Evolutionary conservation across 306 rosid species (phyloP).

Genomic region (Pterocarpus macrocarpus): DNA sequence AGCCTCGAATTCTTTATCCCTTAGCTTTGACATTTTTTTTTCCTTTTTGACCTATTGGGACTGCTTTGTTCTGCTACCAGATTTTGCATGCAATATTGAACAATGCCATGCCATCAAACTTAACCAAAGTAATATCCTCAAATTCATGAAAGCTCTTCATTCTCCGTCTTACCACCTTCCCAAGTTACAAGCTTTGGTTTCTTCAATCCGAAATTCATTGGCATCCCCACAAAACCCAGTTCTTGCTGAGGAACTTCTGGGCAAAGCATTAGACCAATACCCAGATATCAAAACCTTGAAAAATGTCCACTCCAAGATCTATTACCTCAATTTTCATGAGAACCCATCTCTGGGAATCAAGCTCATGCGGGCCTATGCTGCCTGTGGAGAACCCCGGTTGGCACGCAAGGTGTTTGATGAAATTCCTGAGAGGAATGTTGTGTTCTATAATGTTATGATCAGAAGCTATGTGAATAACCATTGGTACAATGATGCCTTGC

Average conservation of each 20-base stretch:
- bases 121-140: constrained; percentile 12
- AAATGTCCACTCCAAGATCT: constrained; percentile 47
- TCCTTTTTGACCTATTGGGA: no score
- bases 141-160: constrained; percentile 58
- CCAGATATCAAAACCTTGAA: constrained; percentile 69
- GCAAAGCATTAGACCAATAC: constrained; percentile 53
- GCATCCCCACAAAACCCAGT: constrained; percentile 19
- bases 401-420: constrained; percentile 69
- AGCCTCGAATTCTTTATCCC: no score
- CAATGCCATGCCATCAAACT: constrained; percentile 11
- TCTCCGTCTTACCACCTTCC: constrained; percentile 47
- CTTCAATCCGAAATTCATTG: constrained; percentile 41
- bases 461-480: constrained; percentile 77
- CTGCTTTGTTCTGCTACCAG: neutral
- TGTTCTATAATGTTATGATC: constrained; percentile 75
- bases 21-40: no score
- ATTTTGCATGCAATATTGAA: neutral
- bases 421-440: constrained; percentile 63
- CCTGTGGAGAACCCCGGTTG: constrained; percentile 54
- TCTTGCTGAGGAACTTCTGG: constrained; percentile 51
- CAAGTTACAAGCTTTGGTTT: constrained; percentile 47
- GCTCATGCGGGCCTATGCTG: constrained; percentile 52
- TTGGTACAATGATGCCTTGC: constrained; percentile 55
- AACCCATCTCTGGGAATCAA: constrained; percentile 67
- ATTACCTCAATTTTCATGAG: constrained; percentile 47